Percentiles rank a stretch among this genome's conserved stretches.
Conservation (phyloP, 495 filamentous ascomycete species). For the Penicillium silybi region DNA sequence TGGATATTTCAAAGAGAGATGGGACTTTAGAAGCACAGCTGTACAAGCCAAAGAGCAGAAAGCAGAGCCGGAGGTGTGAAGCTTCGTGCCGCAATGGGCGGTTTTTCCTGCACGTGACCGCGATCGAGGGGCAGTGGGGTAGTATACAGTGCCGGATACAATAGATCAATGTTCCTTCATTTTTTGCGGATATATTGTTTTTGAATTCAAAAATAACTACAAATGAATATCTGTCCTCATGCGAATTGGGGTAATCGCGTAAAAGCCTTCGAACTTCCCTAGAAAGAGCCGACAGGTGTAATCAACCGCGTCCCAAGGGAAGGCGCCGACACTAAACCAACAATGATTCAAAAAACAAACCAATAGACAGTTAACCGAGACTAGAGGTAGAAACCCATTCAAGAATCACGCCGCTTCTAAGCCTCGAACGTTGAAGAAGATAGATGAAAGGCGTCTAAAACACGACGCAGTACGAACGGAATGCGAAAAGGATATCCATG, state of each 20-base stretch:
- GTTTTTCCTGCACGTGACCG: constrained; percentile 16
- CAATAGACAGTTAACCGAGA: background rate
- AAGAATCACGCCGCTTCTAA: constrained; percentile 1
- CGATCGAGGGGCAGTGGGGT: constrained; percentile 8
- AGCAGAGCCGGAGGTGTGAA: background rate
- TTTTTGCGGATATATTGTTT: background rate
- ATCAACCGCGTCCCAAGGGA: background rate
- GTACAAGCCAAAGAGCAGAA: constrained; percentile 4
- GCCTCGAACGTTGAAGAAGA: constrained; percentile 8
- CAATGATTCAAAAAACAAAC: background rate
- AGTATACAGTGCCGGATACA: background rate
- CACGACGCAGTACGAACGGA: constrained; percentile 8
- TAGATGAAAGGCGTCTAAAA: constrained; percentile 9
- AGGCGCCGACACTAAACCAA: background rate
- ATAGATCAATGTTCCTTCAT: background rate
- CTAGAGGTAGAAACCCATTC: background rate
- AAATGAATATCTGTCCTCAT: background rate
- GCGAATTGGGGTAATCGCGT: background rate
- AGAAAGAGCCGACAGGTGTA: background rate
- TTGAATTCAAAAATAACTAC: background rate
- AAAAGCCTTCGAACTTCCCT: background rate
- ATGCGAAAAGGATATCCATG: constrained; percentile 36
- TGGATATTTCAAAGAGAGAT: background rate
- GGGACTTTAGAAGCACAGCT: background rate
- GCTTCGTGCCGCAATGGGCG: constrained; percentile 9